Percentiles rank a stretch among this genome's conserved stretches.
Conservation (phyloP, 202 grass and related monocot species). For the Digitaria exilis region DNA sequence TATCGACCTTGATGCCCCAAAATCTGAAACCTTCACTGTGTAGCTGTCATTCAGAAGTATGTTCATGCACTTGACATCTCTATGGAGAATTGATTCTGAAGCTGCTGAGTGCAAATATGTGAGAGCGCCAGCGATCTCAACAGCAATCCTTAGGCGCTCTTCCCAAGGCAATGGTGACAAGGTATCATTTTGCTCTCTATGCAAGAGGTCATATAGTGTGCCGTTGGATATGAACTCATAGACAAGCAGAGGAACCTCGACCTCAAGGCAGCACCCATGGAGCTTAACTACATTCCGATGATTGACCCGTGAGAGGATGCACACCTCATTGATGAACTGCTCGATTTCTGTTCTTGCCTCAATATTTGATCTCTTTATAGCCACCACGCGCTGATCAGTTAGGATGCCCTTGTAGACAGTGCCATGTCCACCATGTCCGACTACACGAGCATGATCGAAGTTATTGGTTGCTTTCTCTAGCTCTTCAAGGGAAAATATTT, state of each 20-base stretch:
- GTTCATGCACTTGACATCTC: conserved; percentile 57
- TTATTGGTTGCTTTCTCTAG: no score
- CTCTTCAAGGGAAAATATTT: no score
- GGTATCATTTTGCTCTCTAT: not conserved
- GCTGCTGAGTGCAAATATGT: conserved; percentile 47
- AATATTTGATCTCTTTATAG: conserved; percentile 37
- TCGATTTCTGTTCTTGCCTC: not conserved
- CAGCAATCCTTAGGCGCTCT: conserved; percentile 43
- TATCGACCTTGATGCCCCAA: conserved; percentile 46
- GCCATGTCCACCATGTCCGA: no score
- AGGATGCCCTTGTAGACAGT: conserved; percentile 25
- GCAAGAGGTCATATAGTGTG: conserved; percentile 47
- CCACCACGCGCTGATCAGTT: conserved; percentile 38
- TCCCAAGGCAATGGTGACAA: conserved; percentile 23
- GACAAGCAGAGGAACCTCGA: conserved; percentile 33
- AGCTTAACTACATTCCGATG: conserved; percentile 48
- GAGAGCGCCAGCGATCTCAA: conserved; percentile 47
- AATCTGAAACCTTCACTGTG: conserved; percentile 39
- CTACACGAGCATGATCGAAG: no score
- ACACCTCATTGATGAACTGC: conserved; percentile 42
- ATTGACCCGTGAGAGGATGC: conserved; percentile 44
- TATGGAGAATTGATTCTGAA: conserved; percentile 42
- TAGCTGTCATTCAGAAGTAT: conserved; percentile 46
- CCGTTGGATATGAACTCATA: conserved; percentile 52
- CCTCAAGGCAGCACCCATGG: conserved; percentile 39